Base-by-base conservation (phyloP, 371 early-diverging fungal genomes). In the Rhizopus arrhizus region DNA sequence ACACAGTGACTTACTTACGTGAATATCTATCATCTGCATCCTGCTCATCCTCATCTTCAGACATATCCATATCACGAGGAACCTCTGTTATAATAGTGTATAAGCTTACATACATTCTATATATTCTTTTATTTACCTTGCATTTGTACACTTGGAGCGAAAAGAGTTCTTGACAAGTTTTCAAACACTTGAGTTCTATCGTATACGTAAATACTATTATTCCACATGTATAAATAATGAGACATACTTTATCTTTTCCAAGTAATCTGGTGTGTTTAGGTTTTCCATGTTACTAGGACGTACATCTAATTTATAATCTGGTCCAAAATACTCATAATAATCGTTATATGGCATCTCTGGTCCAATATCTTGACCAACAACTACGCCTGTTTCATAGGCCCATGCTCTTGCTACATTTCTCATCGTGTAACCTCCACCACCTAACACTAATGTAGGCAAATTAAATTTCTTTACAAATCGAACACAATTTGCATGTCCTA, bases 391-490 rank as follows among this genome's bases (percentile, higher is more conserved):
- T 70, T 99, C 99, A 73, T 94, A 96, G 5, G 95, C 89, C 99
- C 99, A 99, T 13, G 93, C 87, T 34, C 95, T 82, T 15, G 94
- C 89, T 0, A 98, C 98, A 71, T 99, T 98, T 66, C 94, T 89
- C 66, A 97, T 95, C 0, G 97, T 95, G 68, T 99, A 99, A 6
- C 99, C 99, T 35, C 99, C 99, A 32, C 99, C 99, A 45, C 99
- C 99, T n/a, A 99, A 78, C 54, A 96, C 81, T 45, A 99, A 72
- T 51, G 94, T 73, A 6, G 98, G 98, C 36, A 97, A 82, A 61
- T 90, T 87, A 64, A 96, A 93, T 31, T 78, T 84, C 65, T 93
- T 94, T 65, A 97, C 85, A 72, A 87, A 96, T 51, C 88, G 85
- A 28, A 98, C 90, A 59, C 98, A 95, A 33, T 85, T 82, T 0